Evolutionary conservation across 1,139 yeast genomes (phyloP).

Genomic region (Hansenula anomala): DNA sequence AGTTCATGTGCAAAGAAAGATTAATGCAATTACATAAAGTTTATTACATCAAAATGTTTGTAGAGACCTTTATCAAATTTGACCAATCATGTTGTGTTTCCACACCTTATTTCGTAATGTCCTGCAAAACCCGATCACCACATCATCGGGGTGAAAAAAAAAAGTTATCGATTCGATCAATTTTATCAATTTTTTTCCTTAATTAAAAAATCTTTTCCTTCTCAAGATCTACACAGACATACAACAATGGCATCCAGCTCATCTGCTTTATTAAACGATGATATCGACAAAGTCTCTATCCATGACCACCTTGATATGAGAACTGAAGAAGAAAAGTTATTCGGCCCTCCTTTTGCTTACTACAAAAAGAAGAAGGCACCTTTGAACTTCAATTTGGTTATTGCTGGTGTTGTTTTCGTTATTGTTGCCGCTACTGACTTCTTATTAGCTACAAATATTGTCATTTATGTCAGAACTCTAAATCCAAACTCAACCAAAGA

Average conservation of each 20-base stretch:
- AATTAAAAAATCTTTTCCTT: no score
- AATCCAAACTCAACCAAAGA: slow-evolving; percentile 16
- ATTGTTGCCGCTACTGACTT: slow-evolving; percentile 24
- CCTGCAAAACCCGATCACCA: background rate
- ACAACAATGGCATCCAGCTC: slow-evolving; percentile 4
- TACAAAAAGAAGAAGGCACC: slow-evolving; percentile 15
- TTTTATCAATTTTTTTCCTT: no score
- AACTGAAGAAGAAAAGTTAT: slow-evolving; percentile 15
- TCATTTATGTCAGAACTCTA: slow-evolving; percentile 28
- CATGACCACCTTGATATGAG: background rate
- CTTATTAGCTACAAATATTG: slow-evolving; percentile 28
- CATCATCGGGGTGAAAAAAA: background rate
- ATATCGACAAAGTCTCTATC: background rate
- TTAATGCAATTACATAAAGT: no score
- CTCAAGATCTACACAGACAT: no score
- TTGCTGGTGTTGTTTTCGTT: slow-evolving; percentile 23
- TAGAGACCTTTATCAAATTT: no score
- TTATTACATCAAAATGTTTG: no score
- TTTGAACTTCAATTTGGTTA: slow-evolving; percentile 17
- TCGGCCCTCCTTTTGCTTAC: slow-evolving; percentile 22
- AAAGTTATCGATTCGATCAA: background rate
- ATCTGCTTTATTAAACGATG: background rate
- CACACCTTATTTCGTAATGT: no score
- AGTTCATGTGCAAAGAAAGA: background rate
- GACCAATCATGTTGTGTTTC: no score